These are phyloP conservation scores for Petunia hybrid DNA, from an alignment of 305 asterid species.

Conservation along the genomic window DNA sequence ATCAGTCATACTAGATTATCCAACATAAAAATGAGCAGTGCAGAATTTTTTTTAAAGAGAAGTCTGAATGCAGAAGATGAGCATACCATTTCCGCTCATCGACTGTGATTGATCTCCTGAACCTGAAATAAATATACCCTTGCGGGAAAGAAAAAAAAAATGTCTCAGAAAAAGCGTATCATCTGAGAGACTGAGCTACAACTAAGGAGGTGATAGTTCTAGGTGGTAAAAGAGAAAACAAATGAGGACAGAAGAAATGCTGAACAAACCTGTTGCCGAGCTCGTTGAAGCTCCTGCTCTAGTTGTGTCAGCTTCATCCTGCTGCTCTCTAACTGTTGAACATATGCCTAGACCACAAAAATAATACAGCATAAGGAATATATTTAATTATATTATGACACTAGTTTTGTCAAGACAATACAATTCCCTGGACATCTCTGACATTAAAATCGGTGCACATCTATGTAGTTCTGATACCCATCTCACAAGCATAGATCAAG, in stretches of 20 bases:
- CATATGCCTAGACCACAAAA: conserved; percentile 46
- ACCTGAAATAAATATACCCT: conserved; percentile 97
- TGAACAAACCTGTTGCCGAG: conserved; percentile 45
- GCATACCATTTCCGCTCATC: conserved; percentile 59
- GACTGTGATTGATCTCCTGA: conserved; percentile 88
- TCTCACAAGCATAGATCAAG: background rate
- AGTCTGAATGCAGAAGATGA: conserved; percentile 28
- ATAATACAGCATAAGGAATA: background rate
- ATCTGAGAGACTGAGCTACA: background rate
- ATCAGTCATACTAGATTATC: conserved; percentile 8
- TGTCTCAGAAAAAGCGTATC: background rate
- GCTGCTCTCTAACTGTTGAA: conserved; percentile 51
- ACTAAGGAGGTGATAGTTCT: background rate
- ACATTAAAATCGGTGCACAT: conserved; percentile 3
- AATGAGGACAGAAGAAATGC: conserved; percentile 11
- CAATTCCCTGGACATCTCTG: too few relatives aligned
- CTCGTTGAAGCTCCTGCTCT: conserved; percentile 53
- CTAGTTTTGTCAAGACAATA: background rate
- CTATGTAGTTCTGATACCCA: background rate
- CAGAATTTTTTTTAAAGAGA: background rate
- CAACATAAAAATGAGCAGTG: conserved; percentile 17
- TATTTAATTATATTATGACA: background rate
- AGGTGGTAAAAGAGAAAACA: conserved; percentile 7
- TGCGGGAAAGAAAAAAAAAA: conserved; percentile 41
- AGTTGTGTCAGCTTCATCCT: conserved; percentile 47